These are phyloP conservation scores for Rubia balearica DNA, from an alignment of 305 asterid genomes.

Conservation along the genomic window DNA sequence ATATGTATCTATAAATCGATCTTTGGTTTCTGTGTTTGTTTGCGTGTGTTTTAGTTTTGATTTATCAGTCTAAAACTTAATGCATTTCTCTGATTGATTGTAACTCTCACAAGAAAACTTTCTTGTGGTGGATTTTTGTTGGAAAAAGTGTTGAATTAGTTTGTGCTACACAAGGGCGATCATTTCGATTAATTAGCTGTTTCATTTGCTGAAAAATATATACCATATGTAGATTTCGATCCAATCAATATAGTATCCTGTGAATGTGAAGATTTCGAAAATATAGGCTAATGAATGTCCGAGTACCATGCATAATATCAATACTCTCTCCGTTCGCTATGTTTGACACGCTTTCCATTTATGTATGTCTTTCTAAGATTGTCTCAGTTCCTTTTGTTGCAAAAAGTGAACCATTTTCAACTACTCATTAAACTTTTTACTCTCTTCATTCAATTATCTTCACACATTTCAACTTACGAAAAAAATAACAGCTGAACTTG, in stretches of 20 bases:
- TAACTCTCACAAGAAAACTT: no score
- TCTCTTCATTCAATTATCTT: no score
- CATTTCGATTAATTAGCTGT: background rate
- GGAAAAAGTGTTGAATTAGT: background rate
- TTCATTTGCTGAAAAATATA: no score
- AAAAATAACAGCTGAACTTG: no score
- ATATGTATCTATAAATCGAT: background rate
- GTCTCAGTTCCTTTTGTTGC: no score
- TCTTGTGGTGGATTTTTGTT: background rate
- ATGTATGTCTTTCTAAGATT: no score
- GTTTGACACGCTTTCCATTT: no score
- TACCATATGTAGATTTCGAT: background rate
- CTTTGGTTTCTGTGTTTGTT: background rate
- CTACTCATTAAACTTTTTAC: background rate
- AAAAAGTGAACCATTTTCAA: no score
- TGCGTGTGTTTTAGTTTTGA: background rate
- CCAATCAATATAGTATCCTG: background rate
- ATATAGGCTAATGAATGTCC: slow-evolving; percentile 5
- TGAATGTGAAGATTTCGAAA: slow-evolving; percentile 4
- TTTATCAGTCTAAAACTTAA: background rate
- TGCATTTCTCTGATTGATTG: background rate
- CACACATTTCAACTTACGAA: no score
- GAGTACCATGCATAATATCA: background rate
- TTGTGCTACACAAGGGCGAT: background rate
- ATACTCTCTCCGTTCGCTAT: no score